Conservation (phyloP, 2,329 filamentous ascomycete species). For the Ceratocystis variospora region DNA sequence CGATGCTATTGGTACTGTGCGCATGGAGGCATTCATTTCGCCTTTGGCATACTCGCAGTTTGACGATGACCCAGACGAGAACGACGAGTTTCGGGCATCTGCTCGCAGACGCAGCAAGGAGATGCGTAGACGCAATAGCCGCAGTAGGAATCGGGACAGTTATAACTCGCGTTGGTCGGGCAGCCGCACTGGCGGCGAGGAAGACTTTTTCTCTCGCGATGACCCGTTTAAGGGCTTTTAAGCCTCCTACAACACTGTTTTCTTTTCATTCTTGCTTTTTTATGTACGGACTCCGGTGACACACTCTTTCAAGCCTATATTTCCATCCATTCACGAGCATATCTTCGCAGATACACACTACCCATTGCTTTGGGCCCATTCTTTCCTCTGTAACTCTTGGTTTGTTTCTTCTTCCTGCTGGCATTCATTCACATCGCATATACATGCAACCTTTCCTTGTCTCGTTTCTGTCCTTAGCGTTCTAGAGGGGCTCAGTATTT, state of each 20-base stretch:
- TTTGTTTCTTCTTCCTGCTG: not conserved
- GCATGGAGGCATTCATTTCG: slow-evolving; percentile 93
- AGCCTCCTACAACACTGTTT: too few species aligned
- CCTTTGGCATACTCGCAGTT: slow-evolving; percentile 40
- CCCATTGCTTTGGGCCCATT: not conserved
- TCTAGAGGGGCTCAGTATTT: not conserved
- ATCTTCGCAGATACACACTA: not conserved
- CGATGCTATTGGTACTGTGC: slow-evolving; percentile 75
- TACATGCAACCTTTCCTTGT: slow-evolving; percentile 5
- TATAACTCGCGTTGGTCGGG: slow-evolving; percentile 29
- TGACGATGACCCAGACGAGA: slow-evolving; percentile 35
- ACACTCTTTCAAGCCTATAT: not conserved
- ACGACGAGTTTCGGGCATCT: slow-evolving; percentile 36
- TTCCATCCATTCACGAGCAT: not conserved
- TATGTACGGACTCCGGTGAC: too few species aligned
- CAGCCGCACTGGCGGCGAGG: slow-evolving; percentile 30
- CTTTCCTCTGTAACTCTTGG: not conserved
- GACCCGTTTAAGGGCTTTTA: slow-evolving; percentile 51
- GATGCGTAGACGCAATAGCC: slow-evolving; percentile 37
- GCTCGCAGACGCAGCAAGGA: slow-evolving; percentile 44
- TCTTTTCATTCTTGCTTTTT: too few species aligned
- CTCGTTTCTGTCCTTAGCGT: not conserved
- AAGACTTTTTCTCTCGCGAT: slow-evolving; percentile 41
- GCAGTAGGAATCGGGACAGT: slow-evolving; percentile 41
- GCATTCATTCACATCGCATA: not conserved